Conservation (phyloP, 31 red algal species). For the Endocladia muricata region DNA sequence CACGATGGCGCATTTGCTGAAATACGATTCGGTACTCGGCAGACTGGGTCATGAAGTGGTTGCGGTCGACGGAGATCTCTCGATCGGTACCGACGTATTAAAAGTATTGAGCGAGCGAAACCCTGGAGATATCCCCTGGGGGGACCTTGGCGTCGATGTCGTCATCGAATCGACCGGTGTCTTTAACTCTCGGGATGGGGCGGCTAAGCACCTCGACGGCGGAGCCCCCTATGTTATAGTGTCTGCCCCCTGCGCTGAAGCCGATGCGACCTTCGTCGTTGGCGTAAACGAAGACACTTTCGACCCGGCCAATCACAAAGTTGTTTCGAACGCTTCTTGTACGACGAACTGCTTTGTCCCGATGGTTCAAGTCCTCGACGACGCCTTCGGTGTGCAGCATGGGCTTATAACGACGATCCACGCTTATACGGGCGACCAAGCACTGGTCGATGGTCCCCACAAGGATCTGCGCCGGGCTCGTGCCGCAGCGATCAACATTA, state of each 20-base stretch:
- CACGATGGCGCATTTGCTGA: slow-evolving; percentile 76
- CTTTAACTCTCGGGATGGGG: slow-evolving; percentile 48
- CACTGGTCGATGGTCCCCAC: slow-evolving; percentile 72
- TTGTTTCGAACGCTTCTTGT: slow-evolving; percentile 83
- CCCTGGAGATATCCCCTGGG: slow-evolving; percentile 71
- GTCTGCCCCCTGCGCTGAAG: slow-evolving; percentile 72
- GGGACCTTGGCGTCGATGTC: slow-evolving; percentile 58
- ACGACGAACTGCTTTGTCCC: slow-evolving; percentile 89
- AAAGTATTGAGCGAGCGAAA: slow-evolving; percentile 63
- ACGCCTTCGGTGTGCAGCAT: slow-evolving; percentile 70
- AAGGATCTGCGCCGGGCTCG: slow-evolving; percentile 34
- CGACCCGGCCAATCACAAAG: slow-evolving; percentile 19
- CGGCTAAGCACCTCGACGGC: slow-evolving; percentile 60
- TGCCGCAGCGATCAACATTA: too few species aligned
- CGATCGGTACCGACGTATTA: slow-evolving; percentile 57
- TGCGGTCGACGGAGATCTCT: slow-evolving; percentile 49
- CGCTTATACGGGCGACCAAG: slow-evolving; percentile 81
- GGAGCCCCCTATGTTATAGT: slow-evolving; percentile 84
- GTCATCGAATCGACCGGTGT: slow-evolving; percentile 83
- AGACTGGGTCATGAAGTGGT: slow-evolving; percentile 42
- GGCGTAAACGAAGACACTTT: slow-evolving; percentile 66
- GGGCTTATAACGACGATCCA: slow-evolving; percentile 87
- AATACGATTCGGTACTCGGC: slow-evolving; percentile 80
- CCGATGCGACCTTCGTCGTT: slow-evolving; percentile 61
- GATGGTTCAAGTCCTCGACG: slow-evolving; percentile 70